Evolutionary conservation across 208 protist species (phyloP), one percentile per base, ranked within the genome.

Genomic region (Crithidia thermophila): DNA sequence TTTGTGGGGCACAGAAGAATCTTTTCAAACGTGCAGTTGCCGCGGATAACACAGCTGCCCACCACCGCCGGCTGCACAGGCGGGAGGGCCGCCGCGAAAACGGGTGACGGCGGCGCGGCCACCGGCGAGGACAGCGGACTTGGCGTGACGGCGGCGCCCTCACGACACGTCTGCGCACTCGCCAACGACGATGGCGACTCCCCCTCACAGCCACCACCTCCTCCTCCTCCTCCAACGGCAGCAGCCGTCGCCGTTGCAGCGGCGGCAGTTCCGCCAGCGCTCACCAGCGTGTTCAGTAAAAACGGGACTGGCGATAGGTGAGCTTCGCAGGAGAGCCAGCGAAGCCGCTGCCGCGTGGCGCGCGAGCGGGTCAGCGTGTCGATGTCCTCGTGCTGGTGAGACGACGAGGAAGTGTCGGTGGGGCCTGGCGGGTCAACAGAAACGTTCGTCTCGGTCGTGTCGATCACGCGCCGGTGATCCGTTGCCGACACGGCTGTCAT

Each of bases 1-100:
- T 42, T 52, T 0, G 58, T 66, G 18, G 68, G 68, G 16, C 40
- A 51, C 59, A 74, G 68, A 42, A 66, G 18, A 9, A 74, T 33
- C 18, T 59, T 58, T 42, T 67, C 68, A 8, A 74, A 56, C 20
- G 59, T 49, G 51, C 68, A 74, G 18, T 51, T 62, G 18, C 68
- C 68, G 6, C 52, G 60, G 7, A 74, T 23, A 14, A 74, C 51
- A 20, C 61, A 43, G 51, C 59, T 49, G 58, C 68, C 68, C 42
- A 45, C 39, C 30, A 74, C 53, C 11, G 36, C 40, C 5, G 68
- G 68, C 20, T 46, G 51, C 4, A 62, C 43, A 4, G 42, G 25
- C n/a, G 59, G 68, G 18, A 74, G 30, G 25, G 53, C 42, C 2
- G 51, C 9, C 33, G 33, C 7, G 43, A 25, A 31, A 2, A 28